These are phyloP conservation scores for Gillenia trifoliata DNA, from an alignment of 306 rosid species.

Conservation along the genomic window DNA sequence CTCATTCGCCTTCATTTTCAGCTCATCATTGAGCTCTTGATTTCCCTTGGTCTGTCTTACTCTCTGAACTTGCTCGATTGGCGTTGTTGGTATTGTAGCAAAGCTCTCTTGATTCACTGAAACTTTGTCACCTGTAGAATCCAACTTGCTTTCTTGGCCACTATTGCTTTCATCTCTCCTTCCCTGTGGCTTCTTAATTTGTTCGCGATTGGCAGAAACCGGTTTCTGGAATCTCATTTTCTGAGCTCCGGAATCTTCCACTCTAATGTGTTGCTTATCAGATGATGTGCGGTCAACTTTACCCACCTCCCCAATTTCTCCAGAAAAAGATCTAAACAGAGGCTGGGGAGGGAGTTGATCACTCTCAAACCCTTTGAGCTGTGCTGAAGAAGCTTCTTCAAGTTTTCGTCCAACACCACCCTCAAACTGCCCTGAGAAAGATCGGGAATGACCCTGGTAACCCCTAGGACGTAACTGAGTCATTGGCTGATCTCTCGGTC, in stretches of 20 bases:
- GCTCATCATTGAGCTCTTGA: conserved; percentile 87
- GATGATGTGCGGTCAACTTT: conserved; percentile 30
- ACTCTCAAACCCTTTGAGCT: conserved; percentile 29
- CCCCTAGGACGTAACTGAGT: conserved; percentile 42
- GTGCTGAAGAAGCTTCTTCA: conserved; percentile 39
- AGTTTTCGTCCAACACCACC: conserved; percentile 47
- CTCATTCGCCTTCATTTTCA: conserved; percentile 92
- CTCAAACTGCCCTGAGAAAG: conserved; percentile 73
- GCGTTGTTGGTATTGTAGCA: conserved; percentile 18
- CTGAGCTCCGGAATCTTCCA: conserved; percentile 45
- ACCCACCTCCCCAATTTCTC: conserved; percentile 32
- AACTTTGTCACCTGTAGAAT: conserved; percentile 37
- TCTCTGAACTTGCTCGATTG: conserved; percentile 67
- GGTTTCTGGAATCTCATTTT: conserved; percentile 56
- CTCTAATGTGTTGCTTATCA: conserved; percentile 26
- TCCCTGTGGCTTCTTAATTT: conserved; percentile 35
- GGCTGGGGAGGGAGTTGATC: conserved; percentile 48
- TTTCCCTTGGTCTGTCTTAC: conserved; percentile 80
- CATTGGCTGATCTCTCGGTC: conserved; percentile 39
- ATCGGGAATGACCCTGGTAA: conserved; percentile 61
- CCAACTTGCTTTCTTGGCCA: conserved; percentile 42
- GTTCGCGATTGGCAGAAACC: conserved; percentile 33
- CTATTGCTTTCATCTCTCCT: conserved; percentile 43
- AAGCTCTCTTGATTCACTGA: conserved; percentile 40
- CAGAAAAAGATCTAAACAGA: conserved; percentile 36